Evolutionary conservation across 208 protist species (phyloP).

Genomic region (Acanthamoeba sp.): DNA sequence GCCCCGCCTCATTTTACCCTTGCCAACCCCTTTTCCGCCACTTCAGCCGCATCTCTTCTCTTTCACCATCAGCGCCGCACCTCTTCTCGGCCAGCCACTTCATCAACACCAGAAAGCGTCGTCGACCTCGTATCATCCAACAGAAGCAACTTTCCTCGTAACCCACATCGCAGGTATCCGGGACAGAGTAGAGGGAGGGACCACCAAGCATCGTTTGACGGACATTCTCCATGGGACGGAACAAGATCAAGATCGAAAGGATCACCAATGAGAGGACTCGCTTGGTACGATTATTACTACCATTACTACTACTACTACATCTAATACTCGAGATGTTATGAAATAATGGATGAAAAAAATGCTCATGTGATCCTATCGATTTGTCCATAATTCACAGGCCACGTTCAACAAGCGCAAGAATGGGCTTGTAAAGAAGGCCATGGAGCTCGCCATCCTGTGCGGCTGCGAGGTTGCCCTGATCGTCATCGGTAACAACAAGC

Average conservation of each 20-base stretch:
- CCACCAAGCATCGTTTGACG: not conserved
- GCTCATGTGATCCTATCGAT: not conserved
- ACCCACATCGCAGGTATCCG: not conserved
- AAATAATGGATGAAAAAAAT: no score
- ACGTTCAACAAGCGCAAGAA: conserved; percentile 75
- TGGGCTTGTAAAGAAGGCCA: conserved; percentile 72
- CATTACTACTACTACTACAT: not conserved
- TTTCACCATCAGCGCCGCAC: not conserved
- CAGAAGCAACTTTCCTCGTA: not conserved
- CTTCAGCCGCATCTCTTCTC: not conserved
- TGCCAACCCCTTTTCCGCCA: not conserved
- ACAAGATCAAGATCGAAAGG: conserved; percentile 70
- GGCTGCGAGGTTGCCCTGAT: conserved; percentile 71
- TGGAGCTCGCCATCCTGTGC: conserved; percentile 72
- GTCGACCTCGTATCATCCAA: not conserved
- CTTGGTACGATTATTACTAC: not conserved
- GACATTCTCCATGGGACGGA: conserved; percentile 22
- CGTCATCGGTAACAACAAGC: conserved; percentile 72
- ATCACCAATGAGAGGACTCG: conserved; percentile 69
- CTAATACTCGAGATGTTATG: no score
- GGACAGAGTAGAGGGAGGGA: conserved; percentile 44
- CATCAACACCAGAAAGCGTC: not conserved
- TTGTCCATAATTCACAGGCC: not conserved
- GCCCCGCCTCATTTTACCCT: not conserved
- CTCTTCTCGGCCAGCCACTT: not conserved